A percentile compares a stretch with the other conserved stretches of the same genome.
Evolutionary conservation across 2,329 filamentous ascomycete genomes (phyloP).

Genomic region (Xylaria hypoxylon): DNA sequence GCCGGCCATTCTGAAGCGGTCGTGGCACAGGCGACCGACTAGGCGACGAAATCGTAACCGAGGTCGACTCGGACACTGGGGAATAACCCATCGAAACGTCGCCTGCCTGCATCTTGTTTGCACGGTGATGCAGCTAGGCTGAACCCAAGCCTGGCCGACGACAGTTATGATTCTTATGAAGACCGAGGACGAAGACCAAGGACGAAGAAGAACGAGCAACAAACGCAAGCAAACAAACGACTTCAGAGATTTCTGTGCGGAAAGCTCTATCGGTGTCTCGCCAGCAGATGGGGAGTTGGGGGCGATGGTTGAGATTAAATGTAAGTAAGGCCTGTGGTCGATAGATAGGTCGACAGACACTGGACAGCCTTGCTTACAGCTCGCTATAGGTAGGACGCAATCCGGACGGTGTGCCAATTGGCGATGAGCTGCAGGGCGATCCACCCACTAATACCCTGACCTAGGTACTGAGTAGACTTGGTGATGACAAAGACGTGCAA

Average conservation of each 20-base stretch:
- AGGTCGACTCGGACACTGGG: constrained; percentile 44
- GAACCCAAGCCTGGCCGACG: constrained; percentile 7
- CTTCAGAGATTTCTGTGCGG: not conserved
- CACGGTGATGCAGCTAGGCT: not conserved
- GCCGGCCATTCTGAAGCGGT: constrained; percentile 36
- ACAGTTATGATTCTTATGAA: not conserved
- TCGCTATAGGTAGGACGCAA: constrained; percentile 42
- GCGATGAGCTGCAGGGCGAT: constrained; percentile 16
- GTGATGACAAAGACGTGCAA: not conserved
- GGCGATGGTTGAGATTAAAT: constrained; percentile 15
- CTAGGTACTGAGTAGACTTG: not conserved
- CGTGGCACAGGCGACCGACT: constrained; percentile 43
- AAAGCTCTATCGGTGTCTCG: constrained; percentile 4
- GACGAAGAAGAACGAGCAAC: constrained; percentile 1
- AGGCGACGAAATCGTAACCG: constrained; percentile 42
- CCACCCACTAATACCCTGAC: constrained; percentile 8
- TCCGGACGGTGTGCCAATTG: constrained; percentile 18
- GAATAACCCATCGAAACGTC: constrained; percentile 39
- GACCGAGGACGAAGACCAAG: constrained; percentile 5
- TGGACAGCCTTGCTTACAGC: constrained; percentile 42
- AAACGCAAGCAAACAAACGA: not conserved
- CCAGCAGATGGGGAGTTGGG: constrained; percentile 5
- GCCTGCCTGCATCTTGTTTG: constrained; percentile 33
- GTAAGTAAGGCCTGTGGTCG: constrained; percentile 16
- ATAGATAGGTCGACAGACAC: too few species aligned